Conservation (phyloP, 495 filamentous ascomycete genomes). For the Chaetomium cochliodes region DNA sequence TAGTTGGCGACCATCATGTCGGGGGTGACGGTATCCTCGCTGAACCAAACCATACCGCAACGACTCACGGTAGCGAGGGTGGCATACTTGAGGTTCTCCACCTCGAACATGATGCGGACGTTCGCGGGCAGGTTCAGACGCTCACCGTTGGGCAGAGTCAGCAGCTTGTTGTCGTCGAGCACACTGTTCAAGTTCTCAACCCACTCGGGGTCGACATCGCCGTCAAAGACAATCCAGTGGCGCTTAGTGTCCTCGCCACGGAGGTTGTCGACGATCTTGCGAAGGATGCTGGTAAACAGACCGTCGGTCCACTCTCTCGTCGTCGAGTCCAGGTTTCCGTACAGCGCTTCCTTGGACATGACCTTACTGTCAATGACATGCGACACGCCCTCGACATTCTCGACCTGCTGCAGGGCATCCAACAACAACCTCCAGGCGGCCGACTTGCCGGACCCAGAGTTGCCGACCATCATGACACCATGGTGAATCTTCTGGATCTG, state of each 20-base stretch:
- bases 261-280: conserved; percentile 98
- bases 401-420: conserved; percentile 84
- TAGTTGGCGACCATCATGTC: conserved; percentile 93
- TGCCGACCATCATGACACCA: conserved; percentile 99
- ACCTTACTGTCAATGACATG: conserved; percentile 99
- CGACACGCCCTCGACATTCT: conserved; percentile 87
- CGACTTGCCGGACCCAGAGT: conserved; percentile 93
- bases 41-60: conserved; percentile 99
- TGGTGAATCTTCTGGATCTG: conserved; percentile 98
- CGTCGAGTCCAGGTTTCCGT: conserved; percentile 92
- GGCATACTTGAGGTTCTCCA: conserved; percentile 97
- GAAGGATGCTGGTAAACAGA: conserved; percentile 93
- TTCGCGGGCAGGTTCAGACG: conserved; percentile 91
- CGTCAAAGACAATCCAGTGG: conserved; percentile 99
- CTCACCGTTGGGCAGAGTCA: conserved; percentile 96
- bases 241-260: conserved; percentile 93
- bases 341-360: conserved; percentile 97
- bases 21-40: conserved; percentile 90
- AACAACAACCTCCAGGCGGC: conserved; percentile 92
- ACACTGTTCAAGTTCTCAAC: conserved; percentile 99
- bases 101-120: conserved; percentile 99
- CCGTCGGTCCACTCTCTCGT: conserved; percentile 98
- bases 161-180: conserved; percentile 94
- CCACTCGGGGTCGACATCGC: conserved; percentile 98
- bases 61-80: conserved; percentile 96